phyloP scores from a whole-genome alignment of 1,284 basidiomycete genomes.

The Pascua guehoae region DNA sequence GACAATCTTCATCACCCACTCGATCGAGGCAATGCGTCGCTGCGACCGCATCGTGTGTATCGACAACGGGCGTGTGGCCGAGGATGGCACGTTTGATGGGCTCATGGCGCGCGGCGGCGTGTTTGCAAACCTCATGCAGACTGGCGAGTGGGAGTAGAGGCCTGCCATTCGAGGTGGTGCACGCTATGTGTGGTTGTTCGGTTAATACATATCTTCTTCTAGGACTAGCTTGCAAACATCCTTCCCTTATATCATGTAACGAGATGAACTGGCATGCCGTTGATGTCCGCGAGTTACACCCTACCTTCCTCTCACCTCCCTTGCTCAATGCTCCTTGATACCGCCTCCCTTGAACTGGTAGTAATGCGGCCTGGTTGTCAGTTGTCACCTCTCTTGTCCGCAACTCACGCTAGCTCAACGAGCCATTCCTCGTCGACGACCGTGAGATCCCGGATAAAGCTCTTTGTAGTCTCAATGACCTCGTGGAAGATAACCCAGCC shows the following conservation, averaged over 20 bases:
- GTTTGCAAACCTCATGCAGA: conserved; percentile 76
- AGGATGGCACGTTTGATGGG: conserved; percentile 72
- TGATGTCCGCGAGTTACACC: too few relatives aligned
- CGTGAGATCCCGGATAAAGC: conserved; percentile 57
- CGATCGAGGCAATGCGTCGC: conserved; percentile 81
- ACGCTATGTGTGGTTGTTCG: background rate
- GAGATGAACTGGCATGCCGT: background rate
- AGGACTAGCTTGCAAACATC: background rate
- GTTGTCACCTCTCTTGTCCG: background rate
- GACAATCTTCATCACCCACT: conserved; percentile 90
- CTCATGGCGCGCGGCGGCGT: conserved; percentile 66
- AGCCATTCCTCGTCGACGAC: conserved; percentile 56
- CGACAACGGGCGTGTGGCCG: conserved; percentile 68
- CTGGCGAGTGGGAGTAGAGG: conserved; percentile 71
- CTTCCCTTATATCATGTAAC: background rate
- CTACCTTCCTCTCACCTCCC: too few relatives aligned
- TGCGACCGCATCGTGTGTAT: conserved; percentile 87
- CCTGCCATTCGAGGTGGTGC: too few relatives aligned
- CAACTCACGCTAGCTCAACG: conserved; percentile 51
- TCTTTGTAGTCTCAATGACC: conserved; percentile 91
- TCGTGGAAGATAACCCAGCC: conserved; percentile 96
- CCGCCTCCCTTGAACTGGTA: conserved; percentile 45
- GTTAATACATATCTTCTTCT: background rate
- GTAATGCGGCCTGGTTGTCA: conserved; percentile 40
- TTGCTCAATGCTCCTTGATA: conserved; percentile 40